Percentiles rank a stretch among this genome's conserved stretches.
phyloP scores from a whole-genome alignment of 2,329 filamentous ascomycete species.

The Pseudogymnoascus sp. region DNA sequence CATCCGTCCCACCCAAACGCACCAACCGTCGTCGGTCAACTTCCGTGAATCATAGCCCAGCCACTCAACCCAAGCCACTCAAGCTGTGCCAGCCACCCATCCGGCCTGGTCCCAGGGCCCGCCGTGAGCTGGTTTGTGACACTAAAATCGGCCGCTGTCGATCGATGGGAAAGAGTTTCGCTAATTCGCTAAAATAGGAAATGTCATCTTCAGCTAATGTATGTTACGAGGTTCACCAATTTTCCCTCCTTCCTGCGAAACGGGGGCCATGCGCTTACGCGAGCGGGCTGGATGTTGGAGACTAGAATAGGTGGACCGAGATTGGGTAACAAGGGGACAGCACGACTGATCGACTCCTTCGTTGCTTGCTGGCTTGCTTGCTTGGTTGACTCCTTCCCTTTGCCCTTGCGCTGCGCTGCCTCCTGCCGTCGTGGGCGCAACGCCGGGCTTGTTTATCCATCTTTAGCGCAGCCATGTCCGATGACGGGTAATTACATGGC shows the following conservation, averaged over 20 bases:
- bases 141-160: neutral
- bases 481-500: neutral
- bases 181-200: neutral
- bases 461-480: neutral
- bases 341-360: neutral
- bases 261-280: neutral
- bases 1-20: neutral
- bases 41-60: neutral
- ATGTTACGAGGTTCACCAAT: neutral
- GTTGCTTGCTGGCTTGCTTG: neutral
- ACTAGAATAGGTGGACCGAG: neutral
- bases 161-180: neutral
- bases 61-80: neutral
- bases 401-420: neutral
- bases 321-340: neutral
- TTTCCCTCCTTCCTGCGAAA: neutral
- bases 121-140: neutral
- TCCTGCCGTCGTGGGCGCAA: neutral
- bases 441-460: neutral
- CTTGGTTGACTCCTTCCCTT: neutral
- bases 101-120: neutral
- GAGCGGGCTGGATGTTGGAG: neutral
- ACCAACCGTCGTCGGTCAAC: neutral
- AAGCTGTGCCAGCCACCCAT: neutral
- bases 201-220: neutral